Evolutionary conservation across 2,329 filamentous ascomycete genomes (phyloP).

Genomic region (Aspergillus texensis): DNA sequence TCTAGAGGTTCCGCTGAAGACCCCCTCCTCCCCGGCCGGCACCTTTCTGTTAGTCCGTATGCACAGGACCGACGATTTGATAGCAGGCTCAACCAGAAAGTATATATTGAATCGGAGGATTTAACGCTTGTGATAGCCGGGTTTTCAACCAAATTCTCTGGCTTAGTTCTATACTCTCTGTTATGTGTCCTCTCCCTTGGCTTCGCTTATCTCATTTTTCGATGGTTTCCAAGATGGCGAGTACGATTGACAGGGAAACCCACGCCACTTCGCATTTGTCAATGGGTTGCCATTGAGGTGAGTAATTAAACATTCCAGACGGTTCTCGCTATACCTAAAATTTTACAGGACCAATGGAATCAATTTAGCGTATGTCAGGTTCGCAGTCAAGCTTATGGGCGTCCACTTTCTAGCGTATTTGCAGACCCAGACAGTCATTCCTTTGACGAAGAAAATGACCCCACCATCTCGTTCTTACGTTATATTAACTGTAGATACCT

Average conservation of each 20-base stretch:
- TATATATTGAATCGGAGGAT: constrained; percentile 92
- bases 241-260: constrained; percentile 73
- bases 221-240: constrained; percentile 89
- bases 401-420: constrained; percentile 65
- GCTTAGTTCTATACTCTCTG: constrained; percentile 68
- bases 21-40: constrained; percentile 70
- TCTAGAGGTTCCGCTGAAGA: constrained; percentile 52
- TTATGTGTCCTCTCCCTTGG: constrained; percentile 75
- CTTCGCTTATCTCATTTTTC: constrained; percentile 78
- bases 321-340: neutral
- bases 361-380: constrained; percentile 81
- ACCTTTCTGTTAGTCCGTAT: constrained; percentile 67
- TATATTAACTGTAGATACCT: constrained; percentile 93
- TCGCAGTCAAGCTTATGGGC: constrained; percentile 59
- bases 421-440: constrained; percentile 55
- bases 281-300: constrained; percentile 90
- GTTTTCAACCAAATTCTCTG: constrained; percentile 74
- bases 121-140: constrained; percentile 91
- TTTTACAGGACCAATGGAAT: constrained; percentile 81
- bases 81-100: constrained; percentile 78
- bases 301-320: constrained; percentile 27
- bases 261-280: constrained; percentile 70
- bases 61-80: constrained; percentile 63
- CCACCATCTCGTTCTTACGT: constrained; percentile 72
- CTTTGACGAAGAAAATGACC: constrained; percentile 71